Evolutionary conservation across 2,329 filamentous ascomycete genomes (phyloP), one percentile per base, ranked within the genome.

Genomic region (Fusarium sp.): DNA sequence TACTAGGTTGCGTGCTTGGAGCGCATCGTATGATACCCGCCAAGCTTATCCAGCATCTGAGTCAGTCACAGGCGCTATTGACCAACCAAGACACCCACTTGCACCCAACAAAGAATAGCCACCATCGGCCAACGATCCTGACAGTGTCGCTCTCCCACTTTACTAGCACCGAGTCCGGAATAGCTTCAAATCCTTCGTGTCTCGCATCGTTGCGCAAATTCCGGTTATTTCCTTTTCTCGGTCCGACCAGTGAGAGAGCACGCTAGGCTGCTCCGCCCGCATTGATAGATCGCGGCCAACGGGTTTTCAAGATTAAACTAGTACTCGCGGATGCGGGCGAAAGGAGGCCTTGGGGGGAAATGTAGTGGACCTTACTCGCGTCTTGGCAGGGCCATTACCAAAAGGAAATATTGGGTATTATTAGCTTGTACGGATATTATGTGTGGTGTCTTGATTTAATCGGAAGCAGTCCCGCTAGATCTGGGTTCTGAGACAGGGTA

Each of bases 1-100:
- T 52, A 26, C 24, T 26, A 9, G 24, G 9, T 26, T 26, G 24
- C 24, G 6, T 26, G 24, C 24, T 26, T 26, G 9, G 24, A n/a
- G n/a, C n/a, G n/a, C n/a, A 36, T 36, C 50, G 50, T 53, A 53
- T n/a, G 50, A 47, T 15, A 47, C 19, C n/a, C 43, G 24, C 36
- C 23, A 51, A 44, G 28, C 3, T n/a, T 3, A 9, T 7, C 40
- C 30, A n/a, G n/a, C n/a, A n/a, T n/a, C 28, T 32, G 51, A 54
- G 51, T 54, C 51, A 54, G 51, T 20, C 7, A 3, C 12, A 48
- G n/a, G n/a, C 42, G 15, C 28, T 32, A 32, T 32, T 32, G 12
- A 32, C 26, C 26, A 11, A 9, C 26, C 7, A 28, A 28, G 3
- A 9, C 26, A 28, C 3, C n/a, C 5, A 50, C 47, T 26, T 47